Evolutionary conservation across 2,329 filamentous ascomycete species (phyloP).

Genomic region (Calonectria honghensis): DNA sequence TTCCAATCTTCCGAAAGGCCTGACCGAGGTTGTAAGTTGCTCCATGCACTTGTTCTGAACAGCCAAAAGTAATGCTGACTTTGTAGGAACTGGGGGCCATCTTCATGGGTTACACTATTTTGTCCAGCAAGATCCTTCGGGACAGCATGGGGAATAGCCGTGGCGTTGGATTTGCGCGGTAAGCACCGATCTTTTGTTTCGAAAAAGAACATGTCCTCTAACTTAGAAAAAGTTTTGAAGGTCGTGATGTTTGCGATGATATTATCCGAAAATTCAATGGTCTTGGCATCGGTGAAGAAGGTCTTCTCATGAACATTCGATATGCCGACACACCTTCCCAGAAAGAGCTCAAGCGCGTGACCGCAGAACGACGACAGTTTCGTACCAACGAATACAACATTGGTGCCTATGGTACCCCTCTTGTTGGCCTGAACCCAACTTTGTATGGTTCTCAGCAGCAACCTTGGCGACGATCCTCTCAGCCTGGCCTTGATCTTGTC

Average conservation of each 20-base stretch:
- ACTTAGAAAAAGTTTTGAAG: constrained; percentile 82
- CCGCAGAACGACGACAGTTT: constrained; percentile 95
- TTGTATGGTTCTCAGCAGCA: constrained; percentile 62
- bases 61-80: constrained; percentile 38
- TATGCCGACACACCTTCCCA: constrained; percentile 98
- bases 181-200: constrained; percentile 56
- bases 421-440: constrained; percentile 71
- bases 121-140: constrained; percentile 96
- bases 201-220: constrained; percentile 10
- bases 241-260: constrained; percentile 90
- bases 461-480: constrained; percentile 60
- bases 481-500: constrained; percentile 43
- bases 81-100: constrained; percentile 83
- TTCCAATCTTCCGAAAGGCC: constrained; percentile 93
- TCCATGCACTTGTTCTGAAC: no score
- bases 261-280: constrained; percentile 93
- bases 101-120: constrained; percentile 87
- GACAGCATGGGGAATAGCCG: constrained; percentile 95
- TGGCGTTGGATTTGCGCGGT: constrained; percentile 98
- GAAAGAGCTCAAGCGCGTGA: constrained; percentile 97
- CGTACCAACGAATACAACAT: constrained; percentile 96
- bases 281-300: constrained; percentile 83
- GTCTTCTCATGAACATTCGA: constrained; percentile 91
- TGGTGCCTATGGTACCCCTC: constrained; percentile 78
- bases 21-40: constrained; percentile 88